Conservation (phyloP, 169 alveolate species). For the Eimeria brunetti region DNA sequence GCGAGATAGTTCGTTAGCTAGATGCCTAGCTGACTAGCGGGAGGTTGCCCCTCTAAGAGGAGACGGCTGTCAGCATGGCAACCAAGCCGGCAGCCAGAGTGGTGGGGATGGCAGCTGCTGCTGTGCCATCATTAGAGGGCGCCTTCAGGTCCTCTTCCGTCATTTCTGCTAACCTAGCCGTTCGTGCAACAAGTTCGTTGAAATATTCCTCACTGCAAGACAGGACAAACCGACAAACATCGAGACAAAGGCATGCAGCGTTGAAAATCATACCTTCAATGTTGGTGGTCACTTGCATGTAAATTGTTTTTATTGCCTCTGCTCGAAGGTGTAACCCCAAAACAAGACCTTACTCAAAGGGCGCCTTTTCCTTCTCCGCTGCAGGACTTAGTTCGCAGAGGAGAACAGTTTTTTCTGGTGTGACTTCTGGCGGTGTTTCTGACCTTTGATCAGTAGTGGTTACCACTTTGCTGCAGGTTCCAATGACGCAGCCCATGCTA, state of each 20-base stretch:
- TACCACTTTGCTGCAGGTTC: too few relatives aligned
- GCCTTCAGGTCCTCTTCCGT: not conserved
- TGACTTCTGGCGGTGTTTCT: not conserved
- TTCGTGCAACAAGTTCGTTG: not conserved
- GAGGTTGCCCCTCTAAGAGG: not conserved
- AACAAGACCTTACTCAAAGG: not conserved
- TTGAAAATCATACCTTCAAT: too few relatives aligned
- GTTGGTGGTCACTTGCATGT: too few relatives aligned
- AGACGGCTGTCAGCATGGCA: not conserved
- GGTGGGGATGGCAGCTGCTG: not conserved
- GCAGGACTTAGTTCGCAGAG: not conserved
- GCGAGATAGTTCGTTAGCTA: too few relatives aligned
- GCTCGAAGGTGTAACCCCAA: not conserved
- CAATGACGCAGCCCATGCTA: too few relatives aligned
- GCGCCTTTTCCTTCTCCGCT: not conserved
- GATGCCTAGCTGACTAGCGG: not conserved
- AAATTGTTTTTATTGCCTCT: not conserved
- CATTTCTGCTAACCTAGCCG: not conserved
- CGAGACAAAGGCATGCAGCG: too few relatives aligned
- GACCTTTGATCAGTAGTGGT: too few relatives aligned
- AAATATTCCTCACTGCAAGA: not conserved
- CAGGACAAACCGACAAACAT: not conserved
- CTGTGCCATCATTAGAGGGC: too few relatives aligned
- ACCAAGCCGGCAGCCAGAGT: not conserved
- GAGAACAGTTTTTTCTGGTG: not conserved